A percentile compares a stretch with the other conserved stretches of the same genome.
These are phyloP conservation scores for Saxophila tyrrhenica DNA, from an alignment of 495 filamentous ascomycete genomes.

Conservation along the genomic window DNA sequence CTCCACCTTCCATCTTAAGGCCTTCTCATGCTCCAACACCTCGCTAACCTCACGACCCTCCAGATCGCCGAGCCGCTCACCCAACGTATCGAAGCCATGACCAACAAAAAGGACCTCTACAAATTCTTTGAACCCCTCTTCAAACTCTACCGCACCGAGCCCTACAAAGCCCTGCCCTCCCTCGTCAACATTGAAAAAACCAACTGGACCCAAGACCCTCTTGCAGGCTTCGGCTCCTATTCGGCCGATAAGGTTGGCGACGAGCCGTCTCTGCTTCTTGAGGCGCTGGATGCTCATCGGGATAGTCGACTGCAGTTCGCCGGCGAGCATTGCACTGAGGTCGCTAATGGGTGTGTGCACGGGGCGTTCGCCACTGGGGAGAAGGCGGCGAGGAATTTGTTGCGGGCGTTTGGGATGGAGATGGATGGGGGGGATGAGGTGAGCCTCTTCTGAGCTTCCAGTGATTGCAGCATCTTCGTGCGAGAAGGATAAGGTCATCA, in stretches of 20 bases:
- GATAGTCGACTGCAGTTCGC: constrained; percentile 3
- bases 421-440: not conserved
- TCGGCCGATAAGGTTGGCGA: constrained; percentile 5
- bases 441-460: not conserved
- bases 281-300: not conserved
- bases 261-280: not conserved
- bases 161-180: not conserved
- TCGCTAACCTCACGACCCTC: too few relatives aligned
- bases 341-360: constrained; percentile 3
- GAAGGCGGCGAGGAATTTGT: constrained; percentile 2
- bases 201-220: constrained; percentile 3
- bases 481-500: not conserved
- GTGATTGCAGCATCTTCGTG: too few relatives aligned
- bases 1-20: too few relatives aligned
- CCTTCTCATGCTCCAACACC: too few relatives aligned
- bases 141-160: constrained; percentile 1
- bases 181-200: constrained; percentile 1
- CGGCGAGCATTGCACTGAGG: constrained; percentile 1
- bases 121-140: constrained; percentile 5
- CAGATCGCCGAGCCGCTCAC: constrained; percentile 5
- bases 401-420: not conserved
- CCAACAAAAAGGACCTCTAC: not conserved
- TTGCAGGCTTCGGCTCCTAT: not conserved
- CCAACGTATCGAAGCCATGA: constrained; percentile 5
- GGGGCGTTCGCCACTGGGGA: constrained; percentile 5